Evolutionary conservation across 2,329 filamentous ascomycete genomes (phyloP), one percentile per base, ranked within the genome.

Genomic region (Sclerotinia glacialis): DNA sequence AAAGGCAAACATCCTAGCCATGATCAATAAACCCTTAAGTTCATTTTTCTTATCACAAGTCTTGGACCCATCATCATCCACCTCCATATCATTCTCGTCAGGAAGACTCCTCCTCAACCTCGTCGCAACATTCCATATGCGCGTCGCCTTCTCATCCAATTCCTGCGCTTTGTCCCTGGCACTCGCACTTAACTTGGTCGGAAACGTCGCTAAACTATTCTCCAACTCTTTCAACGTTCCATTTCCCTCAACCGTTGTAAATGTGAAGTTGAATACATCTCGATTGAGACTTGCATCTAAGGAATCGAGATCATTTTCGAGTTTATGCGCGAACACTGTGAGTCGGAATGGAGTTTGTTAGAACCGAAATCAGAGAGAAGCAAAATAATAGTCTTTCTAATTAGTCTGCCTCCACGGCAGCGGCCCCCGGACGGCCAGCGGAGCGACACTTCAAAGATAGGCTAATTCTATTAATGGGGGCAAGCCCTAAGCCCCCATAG

Each of bases 61-160:
- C 34, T 42, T 52, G 5, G 11, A 37, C 28, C 9, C 64, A 12
- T 71, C 11, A 46, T 31, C 44, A 23, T 31, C 70, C 18, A 63
- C 47, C 21, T 71, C 68, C 62, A 71, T 59, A 37, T 69, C 68
- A 12, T 69, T 69, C 68, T 76, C 50, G 12, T 6, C 58, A 37
- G 58, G 58, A 1, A 55, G 58, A 21, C 75, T 71, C 9, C 79
- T 77, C 47, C 76, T 78, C 7, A 86, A 73, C 34, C 83, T 82
- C 1, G 86, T 86, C 50, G 86, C 86, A 7, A 83, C 74, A 70
- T 92, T 92, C 89, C 89, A 92, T 9, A 92, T 77, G 31, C 80
- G 78, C 0, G 83, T 82, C 65, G 85, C 89, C 8, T 80, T 71
- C 6, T 71, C 76, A 68, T 90, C 87, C 3, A 91, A 77, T 6